phyloP scores from a whole-genome alignment of 768 basidiomycete species.

The Rubroboletus satanas region DNA sequence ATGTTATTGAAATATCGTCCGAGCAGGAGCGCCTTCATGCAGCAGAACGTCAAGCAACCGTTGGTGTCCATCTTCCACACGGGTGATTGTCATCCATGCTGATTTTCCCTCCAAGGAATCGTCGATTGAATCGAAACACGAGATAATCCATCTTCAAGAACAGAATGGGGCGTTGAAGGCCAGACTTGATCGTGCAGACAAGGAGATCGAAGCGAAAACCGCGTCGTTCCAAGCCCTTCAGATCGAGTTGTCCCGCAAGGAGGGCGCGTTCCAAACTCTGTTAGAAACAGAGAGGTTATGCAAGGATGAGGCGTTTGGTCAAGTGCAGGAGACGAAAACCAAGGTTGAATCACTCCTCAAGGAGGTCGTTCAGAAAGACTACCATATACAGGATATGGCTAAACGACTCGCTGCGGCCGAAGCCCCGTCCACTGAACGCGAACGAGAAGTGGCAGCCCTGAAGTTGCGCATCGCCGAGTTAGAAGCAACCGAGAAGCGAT shows the following conservation, averaged over 20 bases:
- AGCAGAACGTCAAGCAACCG: conserved; percentile 14
- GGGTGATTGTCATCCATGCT: neutral
- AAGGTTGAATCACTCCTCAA: conserved; percentile 19
- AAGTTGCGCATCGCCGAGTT: conserved; percentile 24
- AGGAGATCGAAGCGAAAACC: conserved; percentile 7
- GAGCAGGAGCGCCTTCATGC: conserved; percentile 24
- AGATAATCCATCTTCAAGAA: conserved; percentile 19
- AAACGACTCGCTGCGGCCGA: conserved; percentile 24
- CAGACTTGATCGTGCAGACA: conserved; percentile 12
- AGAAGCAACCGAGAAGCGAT: conserved; percentile 28
- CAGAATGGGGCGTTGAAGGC: conserved; percentile 18
- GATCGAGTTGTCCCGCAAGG: conserved; percentile 23
- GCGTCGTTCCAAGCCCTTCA: conserved; percentile 16
- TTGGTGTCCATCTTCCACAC: conserved; percentile 8
- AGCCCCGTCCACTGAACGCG: conserved; percentile 21
- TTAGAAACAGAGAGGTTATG: conserved; percentile 23
- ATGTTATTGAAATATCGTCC: neutral
- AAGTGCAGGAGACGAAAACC: conserved; percentile 16
- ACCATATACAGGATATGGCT: conserved; percentile 18
- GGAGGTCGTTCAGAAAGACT: conserved; percentile 22
- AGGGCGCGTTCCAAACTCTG: conserved; percentile 22
- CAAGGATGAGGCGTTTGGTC: conserved; percentile 19
- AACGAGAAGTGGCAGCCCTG: conserved; percentile 25
- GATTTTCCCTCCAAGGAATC: conserved; percentile 15
- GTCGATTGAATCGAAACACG: conserved; percentile 10